Conservation (phyloP, 2,329 filamentous ascomycete genomes). For the Gyromitra esculenta region DNA sequence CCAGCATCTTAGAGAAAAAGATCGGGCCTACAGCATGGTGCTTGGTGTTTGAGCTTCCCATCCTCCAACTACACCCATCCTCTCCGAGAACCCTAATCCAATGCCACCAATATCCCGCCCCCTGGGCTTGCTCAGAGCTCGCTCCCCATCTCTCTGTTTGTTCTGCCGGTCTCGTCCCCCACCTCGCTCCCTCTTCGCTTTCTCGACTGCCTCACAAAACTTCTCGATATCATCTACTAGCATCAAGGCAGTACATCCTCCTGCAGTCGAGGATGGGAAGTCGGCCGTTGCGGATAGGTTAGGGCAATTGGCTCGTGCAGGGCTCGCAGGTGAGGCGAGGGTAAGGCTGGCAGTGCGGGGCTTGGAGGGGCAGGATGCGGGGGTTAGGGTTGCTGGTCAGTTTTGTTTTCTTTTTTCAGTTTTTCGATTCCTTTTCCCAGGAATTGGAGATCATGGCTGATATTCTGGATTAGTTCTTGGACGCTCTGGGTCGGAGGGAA, state of each 20-base stretch:
- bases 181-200: not conserved
- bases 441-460: slow-evolving; percentile 9
- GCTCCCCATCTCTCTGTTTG: not conserved
- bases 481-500: slow-evolving; percentile 38
- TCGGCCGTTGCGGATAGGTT: slow-evolving; percentile 21
- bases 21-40: not conserved
- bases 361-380: slow-evolving; percentile 37
- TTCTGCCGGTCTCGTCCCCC: slow-evolving; percentile 16
- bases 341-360: slow-evolving; percentile 46
- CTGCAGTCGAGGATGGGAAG: slow-evolving; percentile 1
- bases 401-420: slow-evolving; percentile 6
- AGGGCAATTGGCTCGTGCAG: slow-evolving; percentile 24
- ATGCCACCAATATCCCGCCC: slow-evolving; percentile 20
- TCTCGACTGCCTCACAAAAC: not conserved
- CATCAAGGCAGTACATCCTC: slow-evolving; percentile 27
- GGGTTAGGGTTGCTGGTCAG: slow-evolving; percentile 51
- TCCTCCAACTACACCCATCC: not conserved
- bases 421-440: not conserved
- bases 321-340: slow-evolving; percentile 24
- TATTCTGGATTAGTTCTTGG: slow-evolving; percentile 44
- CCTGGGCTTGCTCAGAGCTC: not conserved
- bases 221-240: slow-evolving; percentile 34
- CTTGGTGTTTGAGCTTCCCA: not conserved
- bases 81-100: slow-evolving; percentile 1
- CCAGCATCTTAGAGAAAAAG: not conserved